A percentile compares a stretch with the other conserved stretches of the same genome.
Evolutionary conservation across 208 protist genomes (phyloP).

Genomic region (Leishmania mexicana): DNA sequence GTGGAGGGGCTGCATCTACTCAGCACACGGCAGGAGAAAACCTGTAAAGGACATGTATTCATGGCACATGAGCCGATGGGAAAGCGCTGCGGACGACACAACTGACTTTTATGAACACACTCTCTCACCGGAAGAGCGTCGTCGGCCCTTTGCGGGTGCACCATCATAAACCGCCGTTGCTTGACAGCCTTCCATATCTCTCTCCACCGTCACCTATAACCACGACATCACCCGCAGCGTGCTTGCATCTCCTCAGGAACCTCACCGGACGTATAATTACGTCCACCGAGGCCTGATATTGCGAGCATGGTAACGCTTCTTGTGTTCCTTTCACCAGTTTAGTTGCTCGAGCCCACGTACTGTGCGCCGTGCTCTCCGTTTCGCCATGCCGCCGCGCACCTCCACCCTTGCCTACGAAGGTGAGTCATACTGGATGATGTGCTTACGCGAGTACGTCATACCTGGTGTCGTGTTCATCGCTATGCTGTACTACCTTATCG

Average conservation of each 20-base stretch:
- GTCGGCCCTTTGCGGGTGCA: not conserved
- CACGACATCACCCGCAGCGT: not conserved
- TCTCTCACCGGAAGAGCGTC: not conserved
- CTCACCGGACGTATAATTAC: not conserved
- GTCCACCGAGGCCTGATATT: not conserved
- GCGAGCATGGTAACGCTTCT: not conserved
- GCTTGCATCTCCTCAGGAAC: not conserved
- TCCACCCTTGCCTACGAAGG: slow-evolving; percentile 26
- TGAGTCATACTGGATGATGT: slow-evolving; percentile 47
- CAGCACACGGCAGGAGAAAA: not conserved
- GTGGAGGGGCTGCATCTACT: no score
- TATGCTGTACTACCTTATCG: slow-evolving; percentile 53
- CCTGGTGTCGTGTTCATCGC: slow-evolving; percentile 47
- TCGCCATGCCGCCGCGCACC: not conserved
- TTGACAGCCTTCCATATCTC: not conserved
- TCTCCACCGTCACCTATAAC: not conserved
- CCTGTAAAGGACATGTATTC: not conserved
- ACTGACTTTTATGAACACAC: not conserved
- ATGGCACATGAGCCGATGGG: not conserved
- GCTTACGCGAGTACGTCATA: slow-evolving; percentile 66
- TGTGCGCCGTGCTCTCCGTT: not conserved
- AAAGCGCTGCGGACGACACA: not conserved
- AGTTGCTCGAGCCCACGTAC: no score
- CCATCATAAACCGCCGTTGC: not conserved
- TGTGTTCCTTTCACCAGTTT: not conserved